These are phyloP conservation scores for Tillandsia fasciculata DNA, from an alignment of 176 grass and related monocot species.

Conservation along the genomic window DNA sequence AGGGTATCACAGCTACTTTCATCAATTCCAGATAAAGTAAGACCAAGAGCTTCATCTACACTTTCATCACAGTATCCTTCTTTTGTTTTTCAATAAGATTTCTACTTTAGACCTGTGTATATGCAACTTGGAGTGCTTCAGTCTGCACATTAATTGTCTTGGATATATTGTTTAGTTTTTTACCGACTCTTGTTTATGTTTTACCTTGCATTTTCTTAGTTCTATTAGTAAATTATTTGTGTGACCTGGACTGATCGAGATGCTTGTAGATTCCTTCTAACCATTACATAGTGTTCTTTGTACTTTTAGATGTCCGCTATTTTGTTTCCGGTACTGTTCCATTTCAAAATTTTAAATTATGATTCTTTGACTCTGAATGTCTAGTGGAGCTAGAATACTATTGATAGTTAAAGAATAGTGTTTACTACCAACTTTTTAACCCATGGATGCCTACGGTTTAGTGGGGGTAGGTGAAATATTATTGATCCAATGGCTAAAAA, in stretches of 20 bases:
- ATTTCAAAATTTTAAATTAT: too few species aligned
- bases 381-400: too few species aligned
- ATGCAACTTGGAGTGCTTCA: not conserved
- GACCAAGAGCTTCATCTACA: constrained; percentile 35
- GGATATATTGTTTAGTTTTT: not conserved
- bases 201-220: not conserved
- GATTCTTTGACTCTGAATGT: too few species aligned
- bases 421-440: too few species aligned
- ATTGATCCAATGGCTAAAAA: too few species aligned
- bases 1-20: constrained; percentile 62
- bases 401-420: too few species aligned
- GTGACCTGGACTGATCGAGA: not conserved
- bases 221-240: not conserved
- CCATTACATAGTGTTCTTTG: too few species aligned
- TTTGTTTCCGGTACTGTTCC: too few species aligned
- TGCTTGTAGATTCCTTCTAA: not conserved
- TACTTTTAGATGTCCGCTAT: too few species aligned
- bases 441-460: too few species aligned
- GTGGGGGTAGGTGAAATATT: too few species aligned
- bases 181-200: not conserved
- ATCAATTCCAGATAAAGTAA: constrained; percentile 95
- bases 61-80: constrained; percentile 68
- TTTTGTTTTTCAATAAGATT: not conserved
- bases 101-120: not conserved
- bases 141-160: not conserved